Evolutionary conservation across 2,329 filamentous ascomycete genomes (phyloP), one percentile per base, ranked within the genome.

Genomic region (Arthroderma sp.): DNA sequence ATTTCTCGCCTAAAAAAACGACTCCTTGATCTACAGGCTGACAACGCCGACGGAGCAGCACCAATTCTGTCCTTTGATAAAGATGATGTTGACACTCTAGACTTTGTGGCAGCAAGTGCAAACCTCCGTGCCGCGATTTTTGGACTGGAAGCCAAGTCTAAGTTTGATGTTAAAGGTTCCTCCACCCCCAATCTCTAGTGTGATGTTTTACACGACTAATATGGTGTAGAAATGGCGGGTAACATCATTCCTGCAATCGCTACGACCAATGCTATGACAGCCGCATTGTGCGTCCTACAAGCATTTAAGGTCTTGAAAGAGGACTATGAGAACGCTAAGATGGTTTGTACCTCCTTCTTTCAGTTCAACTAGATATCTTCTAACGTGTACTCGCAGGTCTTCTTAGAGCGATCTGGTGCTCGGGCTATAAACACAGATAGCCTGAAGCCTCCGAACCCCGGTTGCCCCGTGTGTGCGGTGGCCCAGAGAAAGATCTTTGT

Each of bases 191-290:
- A 4, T 28, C n/a, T 31, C 13, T 51, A 25, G 9, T 51, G 23
- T 4, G 1, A 13, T 6, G 7, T 43, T 28, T 21, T 23, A 11
- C 21, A 55, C 54, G 11, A 51, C 47, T 51, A 51, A 60, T 31
- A 56, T 47, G 59, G 62, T 41, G 65, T 52, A 79, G 87, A 98
- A 73, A 98, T 97, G 91, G 93, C 93, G 2, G 93, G 93, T 56
- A 98, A 98, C 69, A 98, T 98, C 66, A 98, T 98, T 60, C 93
- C 93, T 1, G 93, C 93, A 1, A 98, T 98, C 68, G 93, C 93
- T 4, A 98, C 93, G 0, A 97, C 93, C 0, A 98, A 98, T 70
- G 93, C 93, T 15, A 95, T 97, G 70, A 91, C 93, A 1, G 93
- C 93, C 15, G 87, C 89, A 11, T 79, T 98, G 8, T 97, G 91